phyloP scores from a whole-genome alignment of 202 grass and related monocot species.

The Panicum hallii region DNA sequence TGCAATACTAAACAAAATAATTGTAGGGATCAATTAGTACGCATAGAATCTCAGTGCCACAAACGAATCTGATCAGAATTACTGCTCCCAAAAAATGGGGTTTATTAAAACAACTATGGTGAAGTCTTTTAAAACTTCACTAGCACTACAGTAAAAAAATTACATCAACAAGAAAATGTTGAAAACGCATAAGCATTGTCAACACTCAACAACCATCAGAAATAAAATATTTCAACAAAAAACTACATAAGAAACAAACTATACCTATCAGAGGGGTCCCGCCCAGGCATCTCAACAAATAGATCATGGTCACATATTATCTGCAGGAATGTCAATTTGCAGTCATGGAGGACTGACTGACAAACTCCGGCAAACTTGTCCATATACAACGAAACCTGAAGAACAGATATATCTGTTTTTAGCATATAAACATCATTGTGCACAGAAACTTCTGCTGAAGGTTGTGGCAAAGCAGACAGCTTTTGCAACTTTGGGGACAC shows the following conservation, averaged over 20 bases:
- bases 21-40: slow-evolving; percentile 18
- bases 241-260: neutral
- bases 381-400: slow-evolving; percentile 97
- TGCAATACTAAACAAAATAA: slow-evolving; percentile 9
- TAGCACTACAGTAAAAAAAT: slow-evolving; percentile 13
- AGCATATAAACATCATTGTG: slow-evolving; percentile 30
- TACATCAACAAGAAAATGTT: slow-evolving; percentile 18
- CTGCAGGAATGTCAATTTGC: slow-evolving; percentile 97
- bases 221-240: slow-evolving; percentile 16
- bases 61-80: neutral
- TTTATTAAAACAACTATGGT: slow-evolving; percentile 12
- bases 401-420: slow-evolving; percentile 34
- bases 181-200: slow-evolving; percentile 23
- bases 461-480: slow-evolving; percentile 25
- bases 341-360: slow-evolving; percentile 94
- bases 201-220: slow-evolving; percentile 16
- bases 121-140: slow-evolving; percentile 13
- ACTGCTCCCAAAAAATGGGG: slow-evolving; percentile 9
- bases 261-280: slow-evolving; percentile 99
- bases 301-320: slow-evolving; percentile 99
- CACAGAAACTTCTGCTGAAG: slow-evolving; percentile 12
- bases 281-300: slow-evolving; percentile 99
- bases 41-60: neutral
- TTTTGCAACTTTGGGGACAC: slow-evolving; percentile 4
- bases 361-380: slow-evolving; percentile 99